Base-by-base conservation (phyloP, 495 filamentous ascomycete genomes). In the Hamigera avellanea region DNA sequence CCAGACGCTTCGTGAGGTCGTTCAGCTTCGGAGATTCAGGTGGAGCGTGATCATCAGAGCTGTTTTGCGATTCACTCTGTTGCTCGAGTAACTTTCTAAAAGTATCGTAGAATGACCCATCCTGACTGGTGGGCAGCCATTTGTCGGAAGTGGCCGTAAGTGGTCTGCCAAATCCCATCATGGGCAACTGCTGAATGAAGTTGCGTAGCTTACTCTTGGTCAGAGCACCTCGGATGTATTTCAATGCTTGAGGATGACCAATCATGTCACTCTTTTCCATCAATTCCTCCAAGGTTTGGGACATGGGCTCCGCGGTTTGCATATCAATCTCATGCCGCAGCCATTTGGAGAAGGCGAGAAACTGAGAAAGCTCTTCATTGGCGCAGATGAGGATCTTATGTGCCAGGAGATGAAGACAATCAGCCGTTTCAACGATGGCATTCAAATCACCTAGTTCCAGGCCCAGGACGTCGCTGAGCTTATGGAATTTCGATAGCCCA, bases 401-500 rank as follows among this genome's bases (percentile, higher is more conserved):
- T 5, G 75, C 71, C 10, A 91, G 67, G 5, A 95, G 61, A 40
- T 79, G 51, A 16, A 93, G 66, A 35, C 81, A 85, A 26, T 79
- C 73, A 18, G 86, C 64, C n/a, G 80, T 78, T 44, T 88, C 80
- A 41, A 83, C 69, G 36, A 72, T 52, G 44, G 64, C 48, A 49
- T 82, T 59, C 49, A 83, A 47, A 54, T 75, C 50, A 34, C 72
- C 37, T 45, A 72, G 52, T 46, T 74, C 76, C 14, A 85, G 72
- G 2, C 78, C 80, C 14, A 86, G 76, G 14, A 67, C 66, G 34
- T 72, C 72, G 27, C 71, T 76, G n/a, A 74, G 63, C 36, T 75
- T 76, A 41, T 82, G 76, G 53, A 87, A 93, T 48, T 75, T 78
- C 8, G 86, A 86, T 14, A 95, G 71, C 1, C 91, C 89, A n/a